Conservation (phyloP, 106 monocot genomes). For the Xerophyta viscosa region DNA sequence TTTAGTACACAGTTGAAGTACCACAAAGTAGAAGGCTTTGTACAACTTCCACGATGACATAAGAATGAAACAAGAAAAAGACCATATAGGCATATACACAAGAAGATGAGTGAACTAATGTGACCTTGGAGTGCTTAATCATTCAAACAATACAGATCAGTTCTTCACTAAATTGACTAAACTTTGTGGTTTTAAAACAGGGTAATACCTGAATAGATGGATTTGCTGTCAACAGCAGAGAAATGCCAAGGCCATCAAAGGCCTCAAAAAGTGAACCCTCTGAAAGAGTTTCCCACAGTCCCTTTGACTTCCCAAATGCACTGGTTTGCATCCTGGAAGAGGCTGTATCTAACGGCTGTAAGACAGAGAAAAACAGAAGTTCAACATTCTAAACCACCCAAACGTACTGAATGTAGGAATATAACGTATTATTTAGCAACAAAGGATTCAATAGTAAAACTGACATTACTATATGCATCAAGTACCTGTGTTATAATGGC, state of each 20-base stretch:
- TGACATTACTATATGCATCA: neutral
- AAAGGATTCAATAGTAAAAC: neutral
- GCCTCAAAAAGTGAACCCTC: slow-evolving; percentile 66
- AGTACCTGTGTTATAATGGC: slow-evolving; percentile 67
- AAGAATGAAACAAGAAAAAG: too few species aligned
- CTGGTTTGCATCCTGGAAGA: slow-evolving; percentile 99
- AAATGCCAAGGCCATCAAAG: slow-evolving; percentile 90
- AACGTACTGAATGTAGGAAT: neutral
- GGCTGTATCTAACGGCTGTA: slow-evolving; percentile 92
- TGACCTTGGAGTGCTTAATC: too few species aligned
- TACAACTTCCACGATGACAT: too few species aligned
- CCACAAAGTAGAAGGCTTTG: too few species aligned
- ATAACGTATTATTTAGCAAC: neutral
- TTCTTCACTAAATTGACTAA: too few species aligned
- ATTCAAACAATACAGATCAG: too few species aligned
- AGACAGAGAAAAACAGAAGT: slow-evolving; percentile 2
- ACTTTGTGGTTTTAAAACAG: too few species aligned
- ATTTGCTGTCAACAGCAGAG: slow-evolving; percentile 82
- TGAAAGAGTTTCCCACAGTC: slow-evolving; percentile 73
- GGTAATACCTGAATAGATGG: slow-evolving; percentile 85
- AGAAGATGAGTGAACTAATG: too few species aligned
- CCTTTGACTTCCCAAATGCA: slow-evolving; percentile 86
- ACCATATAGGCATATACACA: too few species aligned
- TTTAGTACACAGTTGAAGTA: too few species aligned
- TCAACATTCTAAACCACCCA: neutral